Evolutionary conservation across 805 yeast genomes (phyloP), one percentile per base, ranked within the genome.

Genomic region (Kuraishia capsulata): DNA sequence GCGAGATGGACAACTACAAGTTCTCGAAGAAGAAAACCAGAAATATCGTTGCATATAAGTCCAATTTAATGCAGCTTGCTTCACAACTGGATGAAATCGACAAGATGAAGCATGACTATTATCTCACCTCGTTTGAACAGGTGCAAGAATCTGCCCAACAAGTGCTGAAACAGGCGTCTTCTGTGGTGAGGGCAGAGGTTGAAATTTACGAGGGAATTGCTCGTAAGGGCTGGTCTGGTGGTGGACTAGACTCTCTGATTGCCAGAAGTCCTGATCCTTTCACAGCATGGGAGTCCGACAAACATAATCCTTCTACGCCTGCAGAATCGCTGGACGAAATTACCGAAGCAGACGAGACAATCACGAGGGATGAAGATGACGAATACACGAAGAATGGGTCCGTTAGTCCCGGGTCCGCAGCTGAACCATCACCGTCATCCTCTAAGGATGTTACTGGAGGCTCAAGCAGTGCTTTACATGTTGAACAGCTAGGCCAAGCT

Each of bases 221-320:
- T 0, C 67, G 76, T 40, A 87, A 87, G 52, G 92, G 94, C 4
- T 80, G 88, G 85, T 71, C 81, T 3, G 95, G 94, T 11, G 92
- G 90, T 20, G 95, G 95, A 0, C 60, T 87, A 25, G 95, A 86
- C 51, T 78, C 72, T 20, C 60, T 83, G 38, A 61, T 83, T 19
- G 64, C 75, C 2, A 64, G 70, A 25, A 76, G 84, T 29, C 81
- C 82, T 1, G 92, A 82, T 53, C 82, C 83, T 1, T 77, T 77
- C 24, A 20, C n/a, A 5, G 23, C 13, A n/a, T 20, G 23, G 34
- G 34, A 31, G 21, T 10, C n/a, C 19, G 20, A 31, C 34, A 9
- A 8, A n/a, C 14, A 13, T 13, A 14, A n/a, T 9, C 9, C 34
- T 8, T 8, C 5, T 10, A 10, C 8, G n/a, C 23, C 18, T 5